Conservation (phyloP, 1,139 yeast genomes). For the Saccharomyces pastorianus region DNA sequence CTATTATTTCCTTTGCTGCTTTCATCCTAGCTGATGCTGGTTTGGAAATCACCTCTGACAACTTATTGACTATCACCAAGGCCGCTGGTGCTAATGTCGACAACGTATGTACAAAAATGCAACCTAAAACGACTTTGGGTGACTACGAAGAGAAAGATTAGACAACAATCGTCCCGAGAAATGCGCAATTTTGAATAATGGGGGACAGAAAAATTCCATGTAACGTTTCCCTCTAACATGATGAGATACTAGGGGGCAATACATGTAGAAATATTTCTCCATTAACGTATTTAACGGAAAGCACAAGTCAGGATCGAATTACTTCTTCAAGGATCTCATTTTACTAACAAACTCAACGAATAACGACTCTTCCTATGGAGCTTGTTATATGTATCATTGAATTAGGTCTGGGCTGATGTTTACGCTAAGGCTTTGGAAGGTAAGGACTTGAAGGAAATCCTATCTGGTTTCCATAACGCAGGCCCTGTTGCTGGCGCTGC, state of each 20-base stretch:
- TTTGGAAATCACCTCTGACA: constrained; percentile 88
- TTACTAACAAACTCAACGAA: background rate
- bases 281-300: background rate
- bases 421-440: constrained; percentile 97
- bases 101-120: constrained; percentile 36
- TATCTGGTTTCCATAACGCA: constrained; percentile 69
- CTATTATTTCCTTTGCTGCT: constrained; percentile 63
- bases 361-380: background rate
- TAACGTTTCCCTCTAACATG: background rate
- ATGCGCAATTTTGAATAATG: no score
- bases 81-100: constrained; percentile 90
- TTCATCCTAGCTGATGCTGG: constrained; percentile 97
- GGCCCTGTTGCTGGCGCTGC: constrained; percentile 57
- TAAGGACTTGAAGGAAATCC: constrained; percentile 86
- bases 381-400: background rate
- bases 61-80: constrained; percentile 73
- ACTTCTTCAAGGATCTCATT: background rate
- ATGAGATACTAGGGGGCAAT: background rate
- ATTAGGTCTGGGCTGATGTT: constrained; percentile 81
- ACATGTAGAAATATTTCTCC: background rate
- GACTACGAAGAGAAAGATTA: background rate
- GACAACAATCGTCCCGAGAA: background rate
- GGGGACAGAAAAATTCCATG: background rate
- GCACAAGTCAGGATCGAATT: background rate
- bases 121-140: background rate